Percentiles rank a stretch among this genome's conserved stretches.
Evolutionary conservation across 352 stramenopile species (phyloP).

Genomic region (Globisporangium cederbergense): DNA sequence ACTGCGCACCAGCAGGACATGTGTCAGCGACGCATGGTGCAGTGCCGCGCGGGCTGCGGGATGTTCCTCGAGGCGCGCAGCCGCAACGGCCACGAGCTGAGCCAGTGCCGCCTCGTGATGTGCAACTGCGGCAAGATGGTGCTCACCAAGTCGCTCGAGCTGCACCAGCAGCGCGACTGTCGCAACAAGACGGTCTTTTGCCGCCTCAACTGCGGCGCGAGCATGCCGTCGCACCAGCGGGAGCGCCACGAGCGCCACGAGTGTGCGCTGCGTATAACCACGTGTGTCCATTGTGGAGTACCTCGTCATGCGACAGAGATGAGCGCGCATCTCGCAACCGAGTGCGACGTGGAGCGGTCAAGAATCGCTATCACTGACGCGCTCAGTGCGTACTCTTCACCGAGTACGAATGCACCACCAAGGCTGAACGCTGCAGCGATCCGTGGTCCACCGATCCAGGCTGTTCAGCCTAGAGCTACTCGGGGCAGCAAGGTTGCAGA

Average conservation of each 20-base stretch:
- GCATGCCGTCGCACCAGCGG: constrained; percentile 28
- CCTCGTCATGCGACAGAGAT: constrained; percentile 41
- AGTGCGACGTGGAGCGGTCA: constrained; percentile 36
- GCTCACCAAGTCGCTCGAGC: constrained; percentile 43
- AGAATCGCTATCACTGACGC: constrained; percentile 23
- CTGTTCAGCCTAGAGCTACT: not conserved
- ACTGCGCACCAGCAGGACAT: constrained; percentile 25
- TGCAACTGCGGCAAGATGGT: constrained; percentile 68
- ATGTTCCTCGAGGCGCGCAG: constrained; percentile 45
- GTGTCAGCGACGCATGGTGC: constrained; percentile 41
- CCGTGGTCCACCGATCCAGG: constrained; percentile 23
- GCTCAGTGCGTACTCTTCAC: constrained; percentile 21
- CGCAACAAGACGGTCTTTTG: constrained; percentile 37
- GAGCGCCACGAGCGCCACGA: constrained; percentile 59
- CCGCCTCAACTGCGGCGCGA: constrained; percentile 31
- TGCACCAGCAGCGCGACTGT: constrained; percentile 55
- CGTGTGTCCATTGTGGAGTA: constrained; percentile 36
- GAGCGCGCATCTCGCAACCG: constrained; percentile 30
- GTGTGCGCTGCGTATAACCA: constrained; percentile 32
- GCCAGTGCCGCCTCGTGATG: constrained; percentile 62
- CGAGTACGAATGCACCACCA: not conserved
- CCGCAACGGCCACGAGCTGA: constrained; percentile 62
- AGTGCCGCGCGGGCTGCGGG: constrained; percentile 50
- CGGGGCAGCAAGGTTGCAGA: not conserved
- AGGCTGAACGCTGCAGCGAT: constrained; percentile 24